A percentile compares a stretch with the other conserved stretches of the same genome.
phyloP scores from a whole-genome alignment of 768 basidiomycete species.

The Sistotremastrum suecicum region DNA sequence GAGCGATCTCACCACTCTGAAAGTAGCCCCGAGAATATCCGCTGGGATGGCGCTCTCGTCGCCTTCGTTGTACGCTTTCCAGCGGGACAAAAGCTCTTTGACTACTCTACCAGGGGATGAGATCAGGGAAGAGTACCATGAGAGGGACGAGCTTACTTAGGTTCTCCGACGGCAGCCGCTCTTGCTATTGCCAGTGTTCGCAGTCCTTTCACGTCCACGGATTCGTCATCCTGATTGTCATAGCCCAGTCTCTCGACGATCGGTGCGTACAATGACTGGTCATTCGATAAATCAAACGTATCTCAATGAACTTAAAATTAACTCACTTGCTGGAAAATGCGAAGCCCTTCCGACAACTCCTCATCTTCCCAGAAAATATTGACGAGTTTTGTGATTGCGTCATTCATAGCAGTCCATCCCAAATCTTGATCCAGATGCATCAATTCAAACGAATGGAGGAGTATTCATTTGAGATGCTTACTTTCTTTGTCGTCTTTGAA shows the following conservation, averaged over 20 bases:
- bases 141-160: no score
- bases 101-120: slow-evolving; percentile 42
- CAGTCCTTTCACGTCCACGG: slow-evolving; percentile 52
- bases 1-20: slow-evolving; percentile 27
- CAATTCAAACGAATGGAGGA: neutral
- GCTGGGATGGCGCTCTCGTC: slow-evolving; percentile 70
- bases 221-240: slow-evolving; percentile 52
- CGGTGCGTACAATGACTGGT: slow-evolving; percentile 53
- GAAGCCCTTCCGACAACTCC: slow-evolving; percentile 34
- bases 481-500: slow-evolving; percentile 68
- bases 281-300: neutral
- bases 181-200: slow-evolving; percentile 59
- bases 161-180: slow-evolving; percentile 33
- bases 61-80: slow-evolving; percentile 50
- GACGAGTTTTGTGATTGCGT: slow-evolving; percentile 37
- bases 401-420: slow-evolving; percentile 63
- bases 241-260: slow-evolving; percentile 70
- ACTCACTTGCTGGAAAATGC: slow-evolving; percentile 47
- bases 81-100: slow-evolving; percentile 54
- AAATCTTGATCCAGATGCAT: slow-evolving; percentile 34
- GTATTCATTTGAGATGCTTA: slow-evolving; percentile 20
- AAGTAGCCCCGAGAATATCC: slow-evolving; percentile 54
- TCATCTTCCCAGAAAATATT: slow-evolving; percentile 78
- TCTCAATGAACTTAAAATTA: neutral
- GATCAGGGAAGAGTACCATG: no score